Evolutionary conservation across 148 eudicot genomes (phyloP).

Genomic region (Suaeda aralocaspica): DNA sequence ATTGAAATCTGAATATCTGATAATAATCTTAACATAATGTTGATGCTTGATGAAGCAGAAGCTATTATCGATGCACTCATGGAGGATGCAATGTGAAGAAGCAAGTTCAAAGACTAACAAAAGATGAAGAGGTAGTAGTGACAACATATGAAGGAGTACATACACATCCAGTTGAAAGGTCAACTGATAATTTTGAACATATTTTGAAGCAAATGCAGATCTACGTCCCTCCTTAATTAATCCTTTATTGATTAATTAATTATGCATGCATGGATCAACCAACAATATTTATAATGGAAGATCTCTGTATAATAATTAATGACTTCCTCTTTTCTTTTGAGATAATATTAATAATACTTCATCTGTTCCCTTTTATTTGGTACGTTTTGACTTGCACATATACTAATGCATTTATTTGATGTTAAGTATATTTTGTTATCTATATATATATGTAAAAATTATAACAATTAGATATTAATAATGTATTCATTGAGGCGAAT

Average conservation of each 20-base stretch:
- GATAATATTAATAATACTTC: too few relatives aligned
- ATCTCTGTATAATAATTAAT: neutral
- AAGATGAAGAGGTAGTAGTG: conserved; percentile 39
- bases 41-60: conserved; percentile 20
- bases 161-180: conserved; percentile 40
- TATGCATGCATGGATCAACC: neutral
- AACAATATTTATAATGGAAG: neutral
- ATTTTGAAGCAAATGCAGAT: conserved; percentile 52
- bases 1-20: too few relatives aligned
- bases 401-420: too few relatives aligned
- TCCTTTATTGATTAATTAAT: too few relatives aligned
- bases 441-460: too few relatives aligned
- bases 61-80: conserved; percentile 44
- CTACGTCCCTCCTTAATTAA: conserved; percentile 35
- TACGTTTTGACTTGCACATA: too few relatives aligned
- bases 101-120: conserved; percentile 43
- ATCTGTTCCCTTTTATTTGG: too few relatives aligned
- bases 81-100: conserved; percentile 45
- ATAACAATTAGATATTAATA: too few relatives aligned
- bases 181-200: conserved; percentile 42
- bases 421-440: too few relatives aligned
- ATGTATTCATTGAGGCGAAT: too few relatives aligned
- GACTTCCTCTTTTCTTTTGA: too few relatives aligned
- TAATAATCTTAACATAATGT: too few relatives aligned
- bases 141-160: conserved; percentile 46